phyloP scores from a whole-genome alignment of 805 yeast species.

The Zygoascus bituminiphila region DNA sequence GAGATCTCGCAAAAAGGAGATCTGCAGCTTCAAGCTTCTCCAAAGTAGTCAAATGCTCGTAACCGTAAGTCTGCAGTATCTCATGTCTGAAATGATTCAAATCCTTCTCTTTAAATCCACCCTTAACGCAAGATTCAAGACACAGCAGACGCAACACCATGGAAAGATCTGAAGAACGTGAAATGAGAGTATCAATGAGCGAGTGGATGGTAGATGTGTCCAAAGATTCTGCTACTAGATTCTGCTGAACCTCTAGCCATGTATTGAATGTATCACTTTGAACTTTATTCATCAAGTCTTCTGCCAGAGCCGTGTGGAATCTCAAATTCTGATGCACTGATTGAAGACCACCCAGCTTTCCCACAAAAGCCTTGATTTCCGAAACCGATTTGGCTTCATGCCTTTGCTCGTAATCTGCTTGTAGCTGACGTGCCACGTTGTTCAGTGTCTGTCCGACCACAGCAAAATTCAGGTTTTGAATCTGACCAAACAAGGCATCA shows the following conservation, averaged over 20 bases:
- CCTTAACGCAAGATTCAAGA: slow-evolving; percentile 52
- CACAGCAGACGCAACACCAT: slow-evolving; percentile 47
- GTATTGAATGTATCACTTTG: slow-evolving; percentile 26
- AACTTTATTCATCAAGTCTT: slow-evolving; percentile 45
- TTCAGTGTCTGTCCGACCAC: slow-evolving; percentile 69
- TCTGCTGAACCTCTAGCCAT: slow-evolving; percentile 40
- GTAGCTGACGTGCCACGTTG: slow-evolving; percentile 59
- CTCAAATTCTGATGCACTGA: slow-evolving; percentile 58
- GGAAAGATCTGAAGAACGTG: slow-evolving; percentile 33
- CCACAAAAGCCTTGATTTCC: slow-evolving; percentile 66
- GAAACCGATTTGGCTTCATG: slow-evolving; percentile 50
- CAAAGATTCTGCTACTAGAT: slow-evolving; percentile 47
- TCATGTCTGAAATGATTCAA: slow-evolving; percentile 46
- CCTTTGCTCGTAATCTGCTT: slow-evolving; percentile 54
- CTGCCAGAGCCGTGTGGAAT: slow-evolving; percentile 69
- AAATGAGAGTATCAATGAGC: slow-evolving; percentile 43
- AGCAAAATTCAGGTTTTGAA: slow-evolving; percentile 68
- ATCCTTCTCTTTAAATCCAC: slow-evolving; percentile 63
- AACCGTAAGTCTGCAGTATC: slow-evolving; percentile 58
- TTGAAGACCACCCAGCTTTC: slow-evolving; percentile 58
- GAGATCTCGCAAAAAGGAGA: slow-evolving; percentile 31
- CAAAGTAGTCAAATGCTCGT: slow-evolving; percentile 40
- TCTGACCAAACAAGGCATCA: slow-evolving; percentile 42
- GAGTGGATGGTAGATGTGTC: slow-evolving; percentile 33
- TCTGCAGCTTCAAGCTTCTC: slow-evolving; percentile 43